Evolutionary conservation across 2,329 filamentous ascomycete species (phyloP).

Genomic region (Ascochyta clinopodiicola): DNA sequence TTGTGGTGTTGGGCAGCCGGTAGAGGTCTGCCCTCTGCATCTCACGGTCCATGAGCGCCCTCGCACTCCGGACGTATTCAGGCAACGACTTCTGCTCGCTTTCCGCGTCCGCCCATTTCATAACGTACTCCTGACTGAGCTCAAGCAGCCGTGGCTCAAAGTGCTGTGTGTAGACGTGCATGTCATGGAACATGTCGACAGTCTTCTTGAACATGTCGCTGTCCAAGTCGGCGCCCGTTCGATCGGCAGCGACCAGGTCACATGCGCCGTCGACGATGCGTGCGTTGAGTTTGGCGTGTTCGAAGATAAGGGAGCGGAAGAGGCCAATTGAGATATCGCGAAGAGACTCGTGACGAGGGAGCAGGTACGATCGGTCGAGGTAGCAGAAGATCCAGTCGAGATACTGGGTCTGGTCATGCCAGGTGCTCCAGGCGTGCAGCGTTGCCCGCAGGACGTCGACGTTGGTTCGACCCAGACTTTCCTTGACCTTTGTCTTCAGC

Average conservation of each 20-base stretch:
- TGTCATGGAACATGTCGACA: slow-evolving; percentile 83
- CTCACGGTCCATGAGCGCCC: slow-evolving; percentile 74
- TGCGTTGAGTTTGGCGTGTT: slow-evolving; percentile 58
- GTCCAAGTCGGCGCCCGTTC: slow-evolving; percentile 63
- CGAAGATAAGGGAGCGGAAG: slow-evolving; percentile 71
- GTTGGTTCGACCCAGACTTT: slow-evolving; percentile 62
- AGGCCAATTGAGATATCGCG: slow-evolving; percentile 80
- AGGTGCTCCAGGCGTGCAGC: slow-evolving; percentile 72
- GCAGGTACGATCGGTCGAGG: slow-evolving; percentile 85
- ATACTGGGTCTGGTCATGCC: slow-evolving; percentile 77
- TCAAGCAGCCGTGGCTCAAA: slow-evolving; percentile 81
- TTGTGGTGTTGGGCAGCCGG: slow-evolving; percentile 82
- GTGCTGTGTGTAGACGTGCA: slow-evolving; percentile 76
- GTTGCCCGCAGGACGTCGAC: slow-evolving; percentile 69
- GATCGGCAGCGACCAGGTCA: slow-evolving; percentile 75
- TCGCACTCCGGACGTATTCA: slow-evolving; percentile 75
- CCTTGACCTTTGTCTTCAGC: slow-evolving; percentile 66
- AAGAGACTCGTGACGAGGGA: slow-evolving; percentile 77
- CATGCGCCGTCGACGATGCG: slow-evolving; percentile 74
- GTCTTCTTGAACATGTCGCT: slow-evolving; percentile 73
- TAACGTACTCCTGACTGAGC: slow-evolving; percentile 71
- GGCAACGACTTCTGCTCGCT: slow-evolving; percentile 69
- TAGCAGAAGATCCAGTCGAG: slow-evolving; percentile 93
- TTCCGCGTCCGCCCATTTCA: slow-evolving; percentile 71
- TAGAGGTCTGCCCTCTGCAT: slow-evolving; percentile 78